Percentiles rank a stretch among this genome's conserved stretches.
Conservation (phyloP, 2,329 filamentous ascomycete genomes). For the Alternaria conjuncta region DNA sequence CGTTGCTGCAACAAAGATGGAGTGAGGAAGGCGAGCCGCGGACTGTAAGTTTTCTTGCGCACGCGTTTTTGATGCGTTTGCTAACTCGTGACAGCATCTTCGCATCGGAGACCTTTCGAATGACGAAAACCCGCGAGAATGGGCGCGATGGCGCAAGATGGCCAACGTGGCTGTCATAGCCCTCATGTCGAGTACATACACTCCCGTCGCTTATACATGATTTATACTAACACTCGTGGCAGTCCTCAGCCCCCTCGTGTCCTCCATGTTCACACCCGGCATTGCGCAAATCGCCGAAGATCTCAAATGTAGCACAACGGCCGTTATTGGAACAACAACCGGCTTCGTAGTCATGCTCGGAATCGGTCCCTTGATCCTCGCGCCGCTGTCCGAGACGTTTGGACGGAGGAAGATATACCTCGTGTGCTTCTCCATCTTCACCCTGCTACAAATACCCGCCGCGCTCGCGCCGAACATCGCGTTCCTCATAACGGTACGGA, state of each 20-base stretch:
- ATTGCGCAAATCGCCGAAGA: slow-evolving; percentile 58
- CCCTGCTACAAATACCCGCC: slow-evolving; percentile 56
- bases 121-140: slow-evolving; percentile 55
- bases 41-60: slow-evolving; percentile 26
- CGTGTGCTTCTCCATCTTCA: slow-evolving; percentile 53
- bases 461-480: slow-evolving; percentile 57
- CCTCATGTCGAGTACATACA: slow-evolving; percentile 53
- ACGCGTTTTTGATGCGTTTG: not conserved
- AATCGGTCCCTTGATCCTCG: slow-evolving; percentile 55
- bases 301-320: slow-evolving; percentile 50
- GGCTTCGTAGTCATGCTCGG: slow-evolving; percentile 60
- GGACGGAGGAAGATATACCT: slow-evolving; percentile 55
- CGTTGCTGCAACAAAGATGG: slow-evolving; percentile 46
- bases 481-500: slow-evolving; percentile 54
- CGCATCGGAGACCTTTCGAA: slow-evolving; percentile 42
- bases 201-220: not conserved
- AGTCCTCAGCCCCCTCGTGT: slow-evolving; percentile 57
- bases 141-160: slow-evolving; percentile 54
- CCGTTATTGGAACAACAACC: slow-evolving; percentile 58
- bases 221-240: not conserved
- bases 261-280: slow-evolving; percentile 60
- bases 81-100: slow-evolving; percentile 27
- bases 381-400: slow-evolving; percentile 57
- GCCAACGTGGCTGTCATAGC: slow-evolving; percentile 59
- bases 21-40: slow-evolving; percentile 41